These are phyloP conservation scores for Melampsora occidentalis DNA, from an alignment of 1,284 basidiomycete genomes.

Conservation along the genomic window DNA sequence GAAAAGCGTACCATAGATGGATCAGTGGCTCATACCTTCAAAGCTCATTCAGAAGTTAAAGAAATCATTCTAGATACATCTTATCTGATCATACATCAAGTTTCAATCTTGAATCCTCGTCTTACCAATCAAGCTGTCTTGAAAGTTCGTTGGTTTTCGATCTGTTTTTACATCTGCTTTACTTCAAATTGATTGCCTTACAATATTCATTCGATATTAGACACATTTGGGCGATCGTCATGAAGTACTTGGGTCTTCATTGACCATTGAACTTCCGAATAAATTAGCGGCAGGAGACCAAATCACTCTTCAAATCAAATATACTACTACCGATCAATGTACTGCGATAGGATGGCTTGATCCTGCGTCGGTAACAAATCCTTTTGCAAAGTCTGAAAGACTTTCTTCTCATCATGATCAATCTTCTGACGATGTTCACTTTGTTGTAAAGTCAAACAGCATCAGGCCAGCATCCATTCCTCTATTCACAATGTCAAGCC, in stretches of 20 bases:
- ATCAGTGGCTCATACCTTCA: conserved; percentile 66
- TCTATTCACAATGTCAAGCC: conserved; percentile 93
- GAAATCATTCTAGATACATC: conserved; percentile 60
- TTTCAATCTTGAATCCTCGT: conserved; percentile 42
- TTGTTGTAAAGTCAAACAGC: conserved; percentile 70
- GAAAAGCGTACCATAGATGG: conserved; percentile 67
- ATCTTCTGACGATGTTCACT: neutral
- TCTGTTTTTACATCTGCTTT: neutral
- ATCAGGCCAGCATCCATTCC: conserved; percentile 76
- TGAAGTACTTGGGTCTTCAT: conserved; percentile 38
- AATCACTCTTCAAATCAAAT: conserved; percentile 64
- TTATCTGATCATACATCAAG: conserved; percentile 50
- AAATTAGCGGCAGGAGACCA: conserved; percentile 55
- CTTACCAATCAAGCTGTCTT: neutral
- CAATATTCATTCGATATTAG: neutral
- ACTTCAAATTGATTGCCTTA: neutral
- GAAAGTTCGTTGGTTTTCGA: conserved; percentile 10
- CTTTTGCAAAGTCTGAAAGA: too few relatives aligned
- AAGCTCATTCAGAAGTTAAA: conserved; percentile 62
- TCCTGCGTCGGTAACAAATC: conserved; percentile 63
- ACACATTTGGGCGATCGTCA: conserved; percentile 38
- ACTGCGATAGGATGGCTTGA: conserved; percentile 91
- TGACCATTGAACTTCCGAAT: conserved; percentile 24
- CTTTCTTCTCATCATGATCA: neutral
- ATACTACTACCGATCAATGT: conserved; percentile 72